phyloP scores from a whole-genome alignment of 1,284 basidiomycete species.

The Naganishia liquefaciens region DNA sequence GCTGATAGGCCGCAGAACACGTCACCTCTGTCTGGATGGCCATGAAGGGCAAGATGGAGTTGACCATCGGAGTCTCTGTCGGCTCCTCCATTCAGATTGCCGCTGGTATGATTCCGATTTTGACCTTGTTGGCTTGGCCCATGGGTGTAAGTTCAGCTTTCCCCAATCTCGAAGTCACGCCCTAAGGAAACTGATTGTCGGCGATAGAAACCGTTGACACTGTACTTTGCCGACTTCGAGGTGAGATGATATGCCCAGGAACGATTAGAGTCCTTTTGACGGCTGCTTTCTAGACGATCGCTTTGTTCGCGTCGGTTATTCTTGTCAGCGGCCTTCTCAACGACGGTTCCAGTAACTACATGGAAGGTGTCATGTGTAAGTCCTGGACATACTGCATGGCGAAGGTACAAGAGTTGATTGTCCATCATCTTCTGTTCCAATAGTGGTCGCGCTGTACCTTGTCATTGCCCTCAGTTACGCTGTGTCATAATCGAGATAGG shows the following conservation, averaged over 20 bases:
- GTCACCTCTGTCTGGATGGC: slow-evolving; percentile 85
- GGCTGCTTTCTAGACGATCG: slow-evolving; percentile 63
- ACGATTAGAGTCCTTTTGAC: not conserved
- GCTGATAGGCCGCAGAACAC: slow-evolving; percentile 64
- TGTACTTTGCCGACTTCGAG: slow-evolving; percentile 80
- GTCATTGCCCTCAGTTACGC: slow-evolving; percentile 61
- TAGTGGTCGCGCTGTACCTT: slow-evolving; percentile 63
- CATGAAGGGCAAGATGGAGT: slow-evolving; percentile 73
- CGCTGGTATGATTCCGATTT: slow-evolving; percentile 77
- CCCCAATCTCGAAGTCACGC: not conserved
- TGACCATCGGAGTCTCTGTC: slow-evolving; percentile 84
- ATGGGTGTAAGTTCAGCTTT: slow-evolving; percentile 53
- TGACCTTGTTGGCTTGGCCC: slow-evolving; percentile 80
- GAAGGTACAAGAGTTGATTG: not conserved
- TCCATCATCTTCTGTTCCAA: not conserved
- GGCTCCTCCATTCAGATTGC: slow-evolving; percentile 92
- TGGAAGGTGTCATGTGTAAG: slow-evolving; percentile 73
- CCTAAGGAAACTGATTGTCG: not conserved
- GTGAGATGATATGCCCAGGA: slow-evolving; percentile 51
- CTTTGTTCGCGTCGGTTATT: slow-evolving; percentile 79
- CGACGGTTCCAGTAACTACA: slow-evolving; percentile 80
- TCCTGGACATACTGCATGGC: not conserved
- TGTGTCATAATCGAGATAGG: slow-evolving; percentile 36
- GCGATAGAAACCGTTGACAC: slow-evolving; percentile 70
- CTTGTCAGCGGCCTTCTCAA: slow-evolving; percentile 72